Evolutionary conservation across 2,329 filamentous ascomycete genomes (phyloP), one percentile per base, ranked within the genome.

Genomic region (Laburnicola sp.): DNA sequence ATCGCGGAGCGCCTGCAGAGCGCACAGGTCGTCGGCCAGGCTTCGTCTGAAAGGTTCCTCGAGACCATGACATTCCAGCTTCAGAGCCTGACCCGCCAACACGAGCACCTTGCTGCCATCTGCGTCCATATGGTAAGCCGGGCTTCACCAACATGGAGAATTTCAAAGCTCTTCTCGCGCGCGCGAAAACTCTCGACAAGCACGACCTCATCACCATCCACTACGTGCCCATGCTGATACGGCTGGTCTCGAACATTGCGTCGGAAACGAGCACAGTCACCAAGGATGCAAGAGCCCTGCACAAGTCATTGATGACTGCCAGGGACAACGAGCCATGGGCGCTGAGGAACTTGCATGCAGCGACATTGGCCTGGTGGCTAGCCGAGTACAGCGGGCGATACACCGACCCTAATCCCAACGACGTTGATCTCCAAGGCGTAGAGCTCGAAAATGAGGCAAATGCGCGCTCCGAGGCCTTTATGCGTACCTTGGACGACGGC

Each of bases 321-420:
- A 77, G 83, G 39, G 88, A 91, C 43, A 83, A 85, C 53, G 78
- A 86, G 36, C 76, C 80, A 11, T 96, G 91, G 89, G 79, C 82
- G 22, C 71, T 96, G 34, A 79, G 86, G 11, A 87, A 86, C 60
- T 81, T 97, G 9, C 87, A 92, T 62, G 89, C 92, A 39, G 87
- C 90, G 3, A 82, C 92, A 9, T 82, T 84, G 48, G 84, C 87
- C 3, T 91, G 89, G 82, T 99, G 94, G 94, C 81, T 97, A 40
- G 87, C 90, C 28, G 91, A 97, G 66, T 97, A 97, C 74, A 94
- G 89, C 59, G 90, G 91, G 2, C 89, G 91, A 79, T 96, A 92
- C 69, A 80, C 89, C 51, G 91, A 96, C 61, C 83, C 87, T 62
- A 82, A 83, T 21, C 80, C 83, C 30, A 58, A 68, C 78, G 82